phyloP scores from a whole-genome alignment of 495 filamentous ascomycete genomes.

The Lindgomyces ingoldianus region DNA sequence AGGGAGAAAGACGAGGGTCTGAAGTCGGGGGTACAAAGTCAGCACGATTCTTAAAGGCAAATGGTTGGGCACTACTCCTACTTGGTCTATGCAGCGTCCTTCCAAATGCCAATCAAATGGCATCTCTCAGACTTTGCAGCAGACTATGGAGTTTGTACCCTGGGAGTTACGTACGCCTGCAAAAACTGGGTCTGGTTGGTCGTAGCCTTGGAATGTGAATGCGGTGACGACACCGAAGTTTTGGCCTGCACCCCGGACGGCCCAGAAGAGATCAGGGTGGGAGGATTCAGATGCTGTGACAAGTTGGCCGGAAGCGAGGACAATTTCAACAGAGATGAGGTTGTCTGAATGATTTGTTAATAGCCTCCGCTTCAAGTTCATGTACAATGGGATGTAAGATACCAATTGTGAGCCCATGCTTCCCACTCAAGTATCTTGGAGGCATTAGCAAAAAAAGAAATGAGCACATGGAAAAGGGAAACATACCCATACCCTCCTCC shows the following conservation, averaged over 20 bases:
- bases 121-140: no score
- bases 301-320: slow-evolving; percentile 54
- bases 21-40: no score
- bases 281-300: slow-evolving; percentile 45
- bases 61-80: no score
- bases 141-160: no score
- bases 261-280: slow-evolving; percentile 47
- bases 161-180: no score
- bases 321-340: slow-evolving; percentile 52
- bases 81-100: no score
- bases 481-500: slow-evolving; percentile 62
- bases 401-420: slow-evolving; percentile 54
- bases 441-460: no score
- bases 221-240: slow-evolving; percentile 47
- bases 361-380: not conserved
- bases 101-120: no score
- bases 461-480: no score
- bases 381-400: not conserved
- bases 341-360: slow-evolving; percentile 41
- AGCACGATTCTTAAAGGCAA: no score
- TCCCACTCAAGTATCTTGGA: slow-evolving; percentile 53
- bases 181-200: slow-evolving; percentile 50
- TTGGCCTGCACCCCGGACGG: slow-evolving; percentile 43
- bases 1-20: slow-evolving; percentile 48
- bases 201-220: slow-evolving; percentile 52